Conservation (phyloP, 495 filamentous ascomycete species). For the Talaromyces liani region DNA sequence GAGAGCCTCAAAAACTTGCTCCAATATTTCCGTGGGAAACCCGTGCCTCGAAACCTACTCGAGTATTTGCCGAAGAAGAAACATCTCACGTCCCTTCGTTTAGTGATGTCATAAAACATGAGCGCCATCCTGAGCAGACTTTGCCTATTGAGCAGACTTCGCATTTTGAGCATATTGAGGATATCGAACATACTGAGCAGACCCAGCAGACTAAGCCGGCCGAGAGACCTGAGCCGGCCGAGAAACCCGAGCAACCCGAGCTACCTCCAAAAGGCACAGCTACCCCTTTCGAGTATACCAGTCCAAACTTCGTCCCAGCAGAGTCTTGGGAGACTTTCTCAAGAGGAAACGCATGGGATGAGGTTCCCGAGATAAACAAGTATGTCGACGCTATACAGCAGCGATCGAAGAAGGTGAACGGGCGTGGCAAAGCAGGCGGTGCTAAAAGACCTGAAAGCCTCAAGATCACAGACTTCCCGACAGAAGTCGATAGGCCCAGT, state of each 20-base stretch:
- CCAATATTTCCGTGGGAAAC: conserved; percentile 85
- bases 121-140: background rate
- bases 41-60: conserved; percentile 54
- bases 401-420: conserved; percentile 39
- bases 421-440: conserved; percentile 20
- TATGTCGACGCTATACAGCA: conserved; percentile 68
- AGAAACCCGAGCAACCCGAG: background rate
- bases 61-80: conserved; percentile 60
- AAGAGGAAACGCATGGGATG: conserved; percentile 81
- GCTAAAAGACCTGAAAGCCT: conserved; percentile 42
- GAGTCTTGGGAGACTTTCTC: conserved; percentile 56
- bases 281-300: background rate
- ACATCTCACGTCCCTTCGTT: conserved; percentile 15
- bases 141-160: background rate
- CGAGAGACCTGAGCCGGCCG: background rate
- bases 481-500: conserved; percentile 72
- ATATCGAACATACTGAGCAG: background rate
- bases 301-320: conserved; percentile 16
- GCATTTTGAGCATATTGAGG: background rate
- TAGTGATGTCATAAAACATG: background rate
- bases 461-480: conserved; percentile 80
- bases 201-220: background rate
- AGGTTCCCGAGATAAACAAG: conserved; percentile 69
- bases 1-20: conserved; percentile 47
- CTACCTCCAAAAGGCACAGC: background rate